Evolutionary conservation across 2,329 filamentous ascomycete species (phyloP), one percentile per base, ranked within the genome.

Genomic region (Cercospora sp.): DNA sequence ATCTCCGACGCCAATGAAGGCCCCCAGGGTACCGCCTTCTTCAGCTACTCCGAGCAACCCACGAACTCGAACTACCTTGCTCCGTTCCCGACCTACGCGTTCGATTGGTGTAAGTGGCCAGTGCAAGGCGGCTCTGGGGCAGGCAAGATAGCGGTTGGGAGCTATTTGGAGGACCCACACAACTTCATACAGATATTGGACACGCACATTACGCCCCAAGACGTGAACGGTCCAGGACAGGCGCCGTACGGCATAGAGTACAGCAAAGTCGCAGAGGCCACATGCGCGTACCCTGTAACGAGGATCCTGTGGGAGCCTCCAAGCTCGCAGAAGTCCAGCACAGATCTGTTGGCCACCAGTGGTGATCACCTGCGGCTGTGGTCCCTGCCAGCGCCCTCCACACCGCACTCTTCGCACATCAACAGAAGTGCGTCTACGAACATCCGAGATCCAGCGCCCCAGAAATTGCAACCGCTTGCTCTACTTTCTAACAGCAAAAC

Each of bases 131-230:
- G 89, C 72, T 90, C 92, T 70, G 89, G 93, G 69, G 93, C 92
- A 3, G 95, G 95, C 45, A 98, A 98, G 81, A 87, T 99, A 74
- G 95, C 95, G 12, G 86, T 99, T 45, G 95, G 94, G 68, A 99
- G 95, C 82, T 98, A 98, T 79, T 83, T 98, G 62, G 95, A 99
- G 81, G 95, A 99, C 80, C 94, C 94, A 5, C 95, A 99, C 82
- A 99, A 99, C 79, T 99, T 96, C 84, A 98, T 98, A 72, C 95
- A 98, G 91, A 97, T 99, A 71, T 86, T 98, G 70, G 94, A 97
- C 80, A 93, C 92, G 53, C 91, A 96, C 72, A 87, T 94, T 73
- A 83, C 86, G 6, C 90, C 88, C 18, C 89, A 94, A 67, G 82
- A 85, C 45, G 86, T 89, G 69, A 90, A 90, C 68, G 84, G 85